phyloP scores from a whole-genome alignment of 2,329 filamentous ascomycete genomes.

The Monilinia vaccinii-corymbosi region DNA sequence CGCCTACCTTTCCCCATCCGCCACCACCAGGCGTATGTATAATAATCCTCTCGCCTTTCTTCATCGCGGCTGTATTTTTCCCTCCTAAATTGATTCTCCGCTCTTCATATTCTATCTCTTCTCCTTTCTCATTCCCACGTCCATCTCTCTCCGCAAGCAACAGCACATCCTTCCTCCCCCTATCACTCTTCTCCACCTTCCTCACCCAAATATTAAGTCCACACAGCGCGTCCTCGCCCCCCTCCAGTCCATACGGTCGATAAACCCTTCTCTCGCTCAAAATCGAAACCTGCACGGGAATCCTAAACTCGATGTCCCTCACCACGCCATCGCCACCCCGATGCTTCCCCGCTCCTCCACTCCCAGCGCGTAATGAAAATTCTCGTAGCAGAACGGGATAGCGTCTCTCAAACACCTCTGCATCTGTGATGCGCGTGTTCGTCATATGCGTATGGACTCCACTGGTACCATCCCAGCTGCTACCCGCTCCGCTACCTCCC shows the following conservation, averaged over 20 bases:
- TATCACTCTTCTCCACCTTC: conserved; percentile 51
- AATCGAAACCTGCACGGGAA: conserved; percentile 70
- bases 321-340: conserved; percentile 65
- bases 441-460: conserved; percentile 79
- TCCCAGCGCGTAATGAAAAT: conserved; percentile 54
- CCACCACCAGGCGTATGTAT: conserved; percentile 71
- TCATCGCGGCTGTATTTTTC: conserved; percentile 73
- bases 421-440: conserved; percentile 74
- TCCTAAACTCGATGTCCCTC: conserved; percentile 72
- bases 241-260: conserved; percentile 72
- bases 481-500: conserved; percentile 65
- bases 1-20: conserved; percentile 59
- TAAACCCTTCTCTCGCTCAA: conserved; percentile 69
- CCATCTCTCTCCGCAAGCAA: conserved; percentile 14
- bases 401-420: conserved; percentile 66
- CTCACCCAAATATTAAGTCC: conserved; percentile 85
- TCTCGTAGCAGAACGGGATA: conserved; percentile 65
- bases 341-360: conserved; percentile 55
- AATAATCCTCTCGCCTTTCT: conserved; percentile 68
- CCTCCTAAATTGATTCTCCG: conserved; percentile 63
- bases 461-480: conserved; percentile 60
- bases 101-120: conserved; percentile 41
- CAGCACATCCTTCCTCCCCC: conserved; percentile 37
- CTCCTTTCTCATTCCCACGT: conserved; percentile 14
- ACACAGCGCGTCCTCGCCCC: conserved; percentile 68